Evolutionary conservation across 805 yeast species (phyloP).

Genomic region (Candida suzukii): DNA sequence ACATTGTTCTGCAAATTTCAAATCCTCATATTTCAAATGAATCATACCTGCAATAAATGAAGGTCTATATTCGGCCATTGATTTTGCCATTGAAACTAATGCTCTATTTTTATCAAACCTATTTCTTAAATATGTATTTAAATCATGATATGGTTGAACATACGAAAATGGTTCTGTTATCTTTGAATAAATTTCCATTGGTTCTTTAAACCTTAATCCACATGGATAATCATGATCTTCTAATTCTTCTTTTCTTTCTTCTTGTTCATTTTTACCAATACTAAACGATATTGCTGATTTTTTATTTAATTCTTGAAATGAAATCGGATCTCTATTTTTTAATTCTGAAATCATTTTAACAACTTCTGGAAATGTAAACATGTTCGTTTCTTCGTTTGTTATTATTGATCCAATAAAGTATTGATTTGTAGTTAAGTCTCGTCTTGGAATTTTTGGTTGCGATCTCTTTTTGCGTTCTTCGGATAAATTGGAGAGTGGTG

Average conservation of each 20-base stretch:
- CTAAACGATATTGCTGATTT: slow-evolving; percentile 39
- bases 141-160: slow-evolving; percentile 83
- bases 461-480: neutral
- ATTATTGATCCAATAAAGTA: slow-evolving; percentile 50
- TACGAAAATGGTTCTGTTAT: slow-evolving; percentile 77
- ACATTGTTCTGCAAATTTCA: slow-evolving; percentile 93
- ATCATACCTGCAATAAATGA: slow-evolving; percentile 89
- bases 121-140: slow-evolving; percentile 63
- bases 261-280: slow-evolving; percentile 36
- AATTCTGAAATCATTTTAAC: slow-evolving; percentile 36
- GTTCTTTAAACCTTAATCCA: slow-evolving; percentile 48
- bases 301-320: slow-evolving; percentile 24
- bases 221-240: slow-evolving; percentile 10
- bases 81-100: slow-evolving; percentile 74
- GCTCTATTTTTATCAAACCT: slow-evolving; percentile 60
- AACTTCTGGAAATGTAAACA: slow-evolving; percentile 55
- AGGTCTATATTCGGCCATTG: slow-evolving; percentile 88
- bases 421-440: slow-evolving; percentile 58
- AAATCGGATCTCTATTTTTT: slow-evolving; percentile 32
- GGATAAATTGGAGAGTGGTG: too few species aligned
- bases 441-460: slow-evolving; percentile 29
- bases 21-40: slow-evolving; percentile 81
- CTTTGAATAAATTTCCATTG: slow-evolving; percentile 72
- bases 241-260: slow-evolving; percentile 12
- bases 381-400: slow-evolving; percentile 28